Conservation (phyloP, 164 flowering plant genomes). For the Berberis thunbergii region DNA sequence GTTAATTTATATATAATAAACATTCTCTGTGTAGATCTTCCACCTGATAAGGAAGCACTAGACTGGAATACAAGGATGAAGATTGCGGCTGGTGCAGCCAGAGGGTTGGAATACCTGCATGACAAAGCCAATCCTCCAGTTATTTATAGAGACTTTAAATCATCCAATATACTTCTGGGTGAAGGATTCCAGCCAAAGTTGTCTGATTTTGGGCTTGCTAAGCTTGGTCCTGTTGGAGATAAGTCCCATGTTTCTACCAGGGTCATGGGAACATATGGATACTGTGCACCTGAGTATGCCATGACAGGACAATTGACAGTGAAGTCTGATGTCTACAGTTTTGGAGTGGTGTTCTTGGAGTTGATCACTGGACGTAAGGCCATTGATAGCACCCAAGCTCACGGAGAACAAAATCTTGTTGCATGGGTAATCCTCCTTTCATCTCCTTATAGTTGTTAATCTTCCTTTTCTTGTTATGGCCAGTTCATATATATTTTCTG, state of each 20-base stretch:
- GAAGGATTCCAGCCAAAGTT: conserved; percentile 75
- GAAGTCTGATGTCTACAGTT: conserved; percentile 87
- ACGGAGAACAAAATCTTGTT: conserved; percentile 86
- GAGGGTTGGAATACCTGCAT: conserved; percentile 85
- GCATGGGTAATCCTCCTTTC: conserved; percentile 54
- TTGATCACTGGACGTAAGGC: conserved; percentile 91
- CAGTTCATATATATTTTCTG: too few relatives aligned
- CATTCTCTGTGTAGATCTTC: conserved; percentile 41
- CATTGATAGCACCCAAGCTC: conserved; percentile 49
- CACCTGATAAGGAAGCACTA: conserved; percentile 55
- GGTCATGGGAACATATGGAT: conserved; percentile 95
- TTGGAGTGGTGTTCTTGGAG: conserved; percentile 88
- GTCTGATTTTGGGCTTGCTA: conserved; percentile 92
- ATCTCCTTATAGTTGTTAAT: background rate
- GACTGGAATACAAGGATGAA: conserved; percentile 94
- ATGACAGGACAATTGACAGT: conserved; percentile 92
- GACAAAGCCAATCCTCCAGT: conserved; percentile 89
- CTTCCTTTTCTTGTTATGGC: too few relatives aligned
- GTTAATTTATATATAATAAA: too few relatives aligned
- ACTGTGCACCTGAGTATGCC: conserved; percentile 93
- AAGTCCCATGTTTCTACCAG: conserved; percentile 89
- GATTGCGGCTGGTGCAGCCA: conserved; percentile 93
- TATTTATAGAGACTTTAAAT: conserved; percentile 76
- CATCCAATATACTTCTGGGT: conserved; percentile 85
- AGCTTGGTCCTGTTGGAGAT: conserved; percentile 86